Conservation (phyloP, 2,329 filamentous ascomycete species). For the Penicillium hordei region DNA sequence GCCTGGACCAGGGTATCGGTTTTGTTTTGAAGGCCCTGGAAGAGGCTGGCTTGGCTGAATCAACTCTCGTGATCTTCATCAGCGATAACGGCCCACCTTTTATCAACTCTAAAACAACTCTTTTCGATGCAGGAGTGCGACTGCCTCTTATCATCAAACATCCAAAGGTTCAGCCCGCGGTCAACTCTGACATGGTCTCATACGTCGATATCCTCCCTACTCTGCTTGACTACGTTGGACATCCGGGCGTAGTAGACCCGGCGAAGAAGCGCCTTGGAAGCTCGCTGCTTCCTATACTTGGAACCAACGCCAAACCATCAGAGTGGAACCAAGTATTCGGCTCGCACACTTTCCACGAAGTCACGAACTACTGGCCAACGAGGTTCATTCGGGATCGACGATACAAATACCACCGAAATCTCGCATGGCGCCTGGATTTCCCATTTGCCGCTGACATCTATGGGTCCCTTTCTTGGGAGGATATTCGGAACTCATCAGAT, state of each 20-base stretch:
- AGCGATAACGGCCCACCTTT: conserved; percentile 54
- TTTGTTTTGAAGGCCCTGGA: conserved; percentile 41
- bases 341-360: conserved; percentile 55
- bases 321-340: conserved; percentile 45
- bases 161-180: conserved; percentile 30
- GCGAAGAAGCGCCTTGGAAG: conserved; percentile 29
- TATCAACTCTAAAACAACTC: conserved; percentile 53
- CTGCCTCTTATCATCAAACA: conserved; percentile 46
- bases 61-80: conserved; percentile 49
- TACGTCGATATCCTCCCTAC: conserved; percentile 51
- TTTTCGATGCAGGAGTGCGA: conserved; percentile 51
- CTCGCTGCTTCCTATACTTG: conserved; percentile 44
- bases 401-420: conserved; percentile 55
- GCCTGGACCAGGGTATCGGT: conserved; percentile 47
- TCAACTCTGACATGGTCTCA: conserved; percentile 49
- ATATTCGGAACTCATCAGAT: conserved; percentile 41
- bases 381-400: conserved; percentile 45
- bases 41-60: conserved; percentile 26
- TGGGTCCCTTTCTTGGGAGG: conserved; percentile 47
- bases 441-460: conserved; percentile 52
- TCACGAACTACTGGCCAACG: conserved; percentile 54
- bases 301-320: conserved; percentile 14
- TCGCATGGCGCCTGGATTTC: conserved; percentile 52
- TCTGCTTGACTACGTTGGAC: conserved; percentile 42
- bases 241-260: conserved; percentile 8